phyloP scores from a whole-genome alignment of 2,329 filamentous ascomycete genomes.

The Ilyonectria destructans region DNA sequence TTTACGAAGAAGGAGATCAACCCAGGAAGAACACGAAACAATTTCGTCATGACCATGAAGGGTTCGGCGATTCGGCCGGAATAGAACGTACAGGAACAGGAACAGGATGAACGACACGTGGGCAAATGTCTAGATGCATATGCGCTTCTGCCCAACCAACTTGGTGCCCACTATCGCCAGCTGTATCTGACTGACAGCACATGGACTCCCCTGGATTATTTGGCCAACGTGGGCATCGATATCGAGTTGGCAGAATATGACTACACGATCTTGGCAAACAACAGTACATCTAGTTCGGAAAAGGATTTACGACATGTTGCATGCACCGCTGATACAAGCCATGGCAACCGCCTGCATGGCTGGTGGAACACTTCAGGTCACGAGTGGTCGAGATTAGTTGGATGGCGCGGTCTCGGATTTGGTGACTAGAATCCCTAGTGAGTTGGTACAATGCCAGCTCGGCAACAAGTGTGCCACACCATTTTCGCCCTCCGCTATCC shows the following conservation, averaged over 20 bases:
- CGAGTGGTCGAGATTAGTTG: constrained; percentile 43
- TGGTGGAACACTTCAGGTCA: constrained; percentile 40
- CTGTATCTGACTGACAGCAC: not conserved
- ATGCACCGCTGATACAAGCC: constrained; percentile 40
- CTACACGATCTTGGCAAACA: constrained; percentile 35
- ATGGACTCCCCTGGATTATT: constrained; percentile 6
- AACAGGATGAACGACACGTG: constrained; percentile 33
- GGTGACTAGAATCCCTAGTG: constrained; percentile 47
- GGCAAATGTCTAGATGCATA: constrained; percentile 41
- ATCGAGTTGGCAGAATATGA: constrained; percentile 28
- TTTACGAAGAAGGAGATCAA: constrained; percentile 81
- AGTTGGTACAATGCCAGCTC: constrained; percentile 45
- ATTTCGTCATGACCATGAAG: constrained; percentile 86
- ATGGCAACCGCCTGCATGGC: constrained; percentile 41
- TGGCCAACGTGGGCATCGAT: constrained; percentile 22
- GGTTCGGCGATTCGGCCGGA: constrained; percentile 38
- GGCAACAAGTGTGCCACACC: constrained; percentile 43
- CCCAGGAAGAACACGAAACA: constrained; percentile 85
- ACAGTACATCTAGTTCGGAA: constrained; percentile 15
- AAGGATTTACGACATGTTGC: constrained; percentile 23
- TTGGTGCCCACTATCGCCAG: constrained; percentile 11
- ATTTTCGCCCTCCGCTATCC: constrained; percentile 38
- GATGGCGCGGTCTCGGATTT: constrained; percentile 45
- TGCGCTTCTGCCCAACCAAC: constrained; percentile 48
- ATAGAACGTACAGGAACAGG: constrained; percentile 29